These are phyloP conservation scores for Tephrocybe sp. DNA, from an alignment of 768 basidiomycete genomes.

Conservation along the genomic window DNA sequence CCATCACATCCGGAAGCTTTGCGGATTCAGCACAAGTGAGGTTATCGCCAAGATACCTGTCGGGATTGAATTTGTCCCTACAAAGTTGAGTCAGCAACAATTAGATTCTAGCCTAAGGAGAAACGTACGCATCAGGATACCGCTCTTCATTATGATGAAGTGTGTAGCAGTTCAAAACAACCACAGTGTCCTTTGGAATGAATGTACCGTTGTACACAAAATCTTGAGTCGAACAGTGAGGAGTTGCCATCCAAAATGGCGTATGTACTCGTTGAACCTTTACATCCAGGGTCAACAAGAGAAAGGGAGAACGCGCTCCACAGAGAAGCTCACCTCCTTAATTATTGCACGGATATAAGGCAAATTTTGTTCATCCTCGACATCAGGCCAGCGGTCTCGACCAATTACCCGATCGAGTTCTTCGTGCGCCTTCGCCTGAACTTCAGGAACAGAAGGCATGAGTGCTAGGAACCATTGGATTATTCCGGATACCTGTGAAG, in stretches of 20 bases:
- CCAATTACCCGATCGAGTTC: constrained; percentile 32
- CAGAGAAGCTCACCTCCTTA: constrained; percentile 20
- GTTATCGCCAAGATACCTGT: constrained; percentile 40
- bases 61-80: constrained; percentile 29
- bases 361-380: constrained; percentile 28
- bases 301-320: background rate
- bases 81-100: background rate
- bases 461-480: constrained; percentile 37
- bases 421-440: constrained; percentile 27
- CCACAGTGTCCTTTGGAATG: constrained; percentile 38
- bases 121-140: constrained; percentile 34
- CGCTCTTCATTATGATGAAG: constrained; percentile 35
- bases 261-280: constrained; percentile 34
- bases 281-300: constrained; percentile 7
- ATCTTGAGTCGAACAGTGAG: constrained; percentile 36
- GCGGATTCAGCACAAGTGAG: constrained; percentile 39
- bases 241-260: constrained; percentile 39
- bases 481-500: constrained; percentile 29
- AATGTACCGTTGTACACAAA: constrained; percentile 39
- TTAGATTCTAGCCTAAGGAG: constrained; percentile 16
- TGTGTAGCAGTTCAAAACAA: constrained; percentile 39
- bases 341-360: constrained; percentile 36
- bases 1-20: constrained; percentile 38
- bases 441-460: constrained; percentile 29
- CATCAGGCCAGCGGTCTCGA: constrained; percentile 23